Conservation (phyloP, 2,329 filamentous ascomycete genomes). For the Aspergillus uvarum region DNA sequence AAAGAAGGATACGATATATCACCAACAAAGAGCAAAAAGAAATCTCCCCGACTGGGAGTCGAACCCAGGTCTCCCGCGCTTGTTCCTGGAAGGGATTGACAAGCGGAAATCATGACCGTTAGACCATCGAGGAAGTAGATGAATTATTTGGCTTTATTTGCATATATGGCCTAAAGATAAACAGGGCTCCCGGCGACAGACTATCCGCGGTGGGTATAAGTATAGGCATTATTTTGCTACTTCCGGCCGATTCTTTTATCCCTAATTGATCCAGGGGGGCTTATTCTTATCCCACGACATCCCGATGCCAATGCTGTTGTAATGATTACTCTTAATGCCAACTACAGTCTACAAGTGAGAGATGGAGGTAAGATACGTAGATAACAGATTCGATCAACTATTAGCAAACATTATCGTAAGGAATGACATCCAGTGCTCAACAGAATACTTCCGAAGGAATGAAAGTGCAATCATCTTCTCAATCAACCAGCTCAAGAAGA, state of each 20-base stretch:
- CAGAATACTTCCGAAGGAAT: background rate
- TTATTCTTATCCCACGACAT: too few relatives aligned
- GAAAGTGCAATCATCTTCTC: background rate
- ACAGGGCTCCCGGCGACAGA: too few relatives aligned
- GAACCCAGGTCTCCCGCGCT: constrained; percentile 17
- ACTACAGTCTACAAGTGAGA: background rate
- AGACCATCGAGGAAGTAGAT: constrained; percentile 10
- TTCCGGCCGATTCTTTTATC: too few relatives aligned
- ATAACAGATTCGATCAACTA: background rate
- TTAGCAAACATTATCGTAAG: background rate
- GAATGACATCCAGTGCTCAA: background rate
- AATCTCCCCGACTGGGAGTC: constrained; percentile 16
- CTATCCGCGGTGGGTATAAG: too few relatives aligned
- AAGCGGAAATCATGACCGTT: constrained; percentile 18
- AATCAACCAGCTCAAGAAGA: background rate
- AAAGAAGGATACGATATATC: too few relatives aligned
- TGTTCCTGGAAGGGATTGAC: constrained; percentile 12
- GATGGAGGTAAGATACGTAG: background rate
- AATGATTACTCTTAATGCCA: background rate
- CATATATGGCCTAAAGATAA: too few relatives aligned
- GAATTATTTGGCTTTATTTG: accelerated
- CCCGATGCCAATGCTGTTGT: too few relatives aligned
- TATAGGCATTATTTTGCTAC: too few relatives aligned
- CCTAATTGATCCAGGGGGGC: accelerated
- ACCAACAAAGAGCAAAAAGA: background rate